phyloP scores from a whole-genome alignment of 805 yeast species.

The Suhomyces prunicola region DNA sequence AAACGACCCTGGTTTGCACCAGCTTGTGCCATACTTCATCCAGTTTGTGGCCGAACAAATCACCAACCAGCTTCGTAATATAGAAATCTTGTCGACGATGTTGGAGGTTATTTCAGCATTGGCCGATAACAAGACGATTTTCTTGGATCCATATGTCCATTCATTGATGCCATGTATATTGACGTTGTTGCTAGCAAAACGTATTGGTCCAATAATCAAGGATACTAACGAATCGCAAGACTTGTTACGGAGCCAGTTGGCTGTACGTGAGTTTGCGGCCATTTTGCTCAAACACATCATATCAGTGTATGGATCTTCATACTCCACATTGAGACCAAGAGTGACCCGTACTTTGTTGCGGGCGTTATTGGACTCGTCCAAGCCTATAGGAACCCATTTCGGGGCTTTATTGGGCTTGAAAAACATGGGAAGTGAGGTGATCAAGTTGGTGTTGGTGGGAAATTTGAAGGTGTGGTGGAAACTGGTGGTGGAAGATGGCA shows the following conservation, averaged over 20 bases:
- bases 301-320: conserved; percentile 74
- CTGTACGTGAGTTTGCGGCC: conserved; percentile 86
- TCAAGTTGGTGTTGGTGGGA: conserved; percentile 78
- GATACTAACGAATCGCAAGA: conserved; percentile 34
- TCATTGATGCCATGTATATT: conserved; percentile 95
- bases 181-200: conserved; percentile 83
- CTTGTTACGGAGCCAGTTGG: conserved; percentile 39
- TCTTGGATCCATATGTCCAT: conserved; percentile 93
- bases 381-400: conserved; percentile 85
- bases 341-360: conserved; percentile 89
- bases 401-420: conserved; percentile 86
- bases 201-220: conserved; percentile 59
- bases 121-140: conserved; percentile 76
- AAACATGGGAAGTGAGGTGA: conserved; percentile 83
- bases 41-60: conserved; percentile 96
- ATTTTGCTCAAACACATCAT: conserved; percentile 77
- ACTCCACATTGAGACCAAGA: conserved; percentile 86
- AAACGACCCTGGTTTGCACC: conserved; percentile 95
- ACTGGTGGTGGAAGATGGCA: conserved; percentile 47
- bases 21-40: conserved; percentile 91
- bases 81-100: conserved; percentile 74
- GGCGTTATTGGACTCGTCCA: conserved; percentile 81
- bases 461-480: conserved; percentile 79
- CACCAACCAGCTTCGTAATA: conserved; percentile 76
- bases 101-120: conserved; percentile 84